phyloP scores from a whole-genome alignment of 305 asterid genomes.

The Fraxinus floribunda region DNA sequence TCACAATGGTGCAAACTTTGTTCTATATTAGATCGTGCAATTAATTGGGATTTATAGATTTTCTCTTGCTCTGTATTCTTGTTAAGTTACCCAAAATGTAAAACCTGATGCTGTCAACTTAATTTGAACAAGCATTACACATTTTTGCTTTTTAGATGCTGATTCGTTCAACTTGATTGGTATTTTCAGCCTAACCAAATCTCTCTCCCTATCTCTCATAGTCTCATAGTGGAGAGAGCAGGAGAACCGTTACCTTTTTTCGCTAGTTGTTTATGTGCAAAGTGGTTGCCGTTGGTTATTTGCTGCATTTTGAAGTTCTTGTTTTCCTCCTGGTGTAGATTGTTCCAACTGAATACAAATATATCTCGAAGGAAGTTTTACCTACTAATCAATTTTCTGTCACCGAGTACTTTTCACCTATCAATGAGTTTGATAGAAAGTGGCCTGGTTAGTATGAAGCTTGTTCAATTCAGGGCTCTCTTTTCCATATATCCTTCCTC shows the following conservation, averaged over 20 bases:
- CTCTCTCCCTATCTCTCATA: background rate
- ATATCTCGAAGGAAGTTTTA: constrained; percentile 75
- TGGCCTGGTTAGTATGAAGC: constrained; percentile 80
- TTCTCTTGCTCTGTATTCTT: background rate
- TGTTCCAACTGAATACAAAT: constrained; percentile 94
- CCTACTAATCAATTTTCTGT: constrained; percentile 98
- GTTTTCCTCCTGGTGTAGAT: constrained; percentile 46
- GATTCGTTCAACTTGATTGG: background rate
- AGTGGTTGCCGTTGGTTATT: constrained; percentile 14
- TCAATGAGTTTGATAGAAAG: constrained; percentile 60
- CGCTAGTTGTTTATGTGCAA: constrained; percentile 5
- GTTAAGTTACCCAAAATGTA: background rate
- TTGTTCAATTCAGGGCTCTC: constrained; percentile 17
- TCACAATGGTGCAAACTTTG: background rate
- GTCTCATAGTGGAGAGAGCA: background rate
- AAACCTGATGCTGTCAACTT: background rate
- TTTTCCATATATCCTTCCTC: background rate
- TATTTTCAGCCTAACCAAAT: background rate
- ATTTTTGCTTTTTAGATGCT: constrained; percentile 4
- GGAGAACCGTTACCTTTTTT: background rate
- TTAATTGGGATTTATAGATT: background rate
- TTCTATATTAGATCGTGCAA: background rate
- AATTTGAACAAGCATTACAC: background rate
- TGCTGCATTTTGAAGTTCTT: constrained; percentile 23
- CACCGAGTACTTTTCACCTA: constrained; percentile 88